These are phyloP conservation scores for Sporisorium iseilematis-ciliati DNA, from an alignment of 1,284 basidiomycete species.

Conservation along the genomic window DNA sequence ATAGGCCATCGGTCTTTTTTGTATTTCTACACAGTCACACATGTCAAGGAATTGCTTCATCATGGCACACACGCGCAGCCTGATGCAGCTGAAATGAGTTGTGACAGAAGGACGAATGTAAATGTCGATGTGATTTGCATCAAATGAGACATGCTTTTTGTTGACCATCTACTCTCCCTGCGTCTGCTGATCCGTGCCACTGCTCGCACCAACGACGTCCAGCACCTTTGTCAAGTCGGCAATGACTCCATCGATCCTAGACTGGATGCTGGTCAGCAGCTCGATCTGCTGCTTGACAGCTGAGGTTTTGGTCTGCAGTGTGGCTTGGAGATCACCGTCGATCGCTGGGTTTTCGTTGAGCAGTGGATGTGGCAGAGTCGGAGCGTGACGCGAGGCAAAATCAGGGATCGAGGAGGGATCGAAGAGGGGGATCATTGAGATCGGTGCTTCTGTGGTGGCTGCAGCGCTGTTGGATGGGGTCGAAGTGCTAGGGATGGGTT, in stretches of 20 bases:
- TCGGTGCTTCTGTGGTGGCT: slow-evolving; percentile 26
- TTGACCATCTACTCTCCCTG: background rate
- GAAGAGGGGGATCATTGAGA: slow-evolving; percentile 59
- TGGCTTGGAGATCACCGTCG: background rate
- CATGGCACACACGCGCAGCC: slow-evolving; percentile 16
- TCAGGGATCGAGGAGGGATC: slow-evolving; percentile 52
- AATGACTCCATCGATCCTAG: slow-evolving; percentile 28
- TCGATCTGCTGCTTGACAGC: slow-evolving; percentile 21
- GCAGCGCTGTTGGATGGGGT: background rate
- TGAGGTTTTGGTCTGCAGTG: slow-evolving; percentile 5
- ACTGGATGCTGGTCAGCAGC: slow-evolving; percentile 14
- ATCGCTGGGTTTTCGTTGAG: background rate
- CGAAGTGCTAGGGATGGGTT: background rate
- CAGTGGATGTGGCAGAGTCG: slow-evolving; percentile 48
- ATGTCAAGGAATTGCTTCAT: slow-evolving; percentile 22
- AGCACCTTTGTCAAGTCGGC: slow-evolving; percentile 20
- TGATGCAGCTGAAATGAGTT: background rate
- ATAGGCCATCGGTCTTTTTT: slow-evolving; percentile 3
- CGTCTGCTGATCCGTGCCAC: background rate
- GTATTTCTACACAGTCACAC: slow-evolving; percentile 24
- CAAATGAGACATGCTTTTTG: background rate
- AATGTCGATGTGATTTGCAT: background rate
- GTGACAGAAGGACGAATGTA: background rate
- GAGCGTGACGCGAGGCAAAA: slow-evolving; percentile 51
- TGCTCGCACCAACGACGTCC: slow-evolving; percentile 7